Percentiles rank a stretch among this genome's conserved stretches.
These are phyloP conservation scores for Suhomyces atakaporum DNA, from an alignment of 1,139 yeast genomes.

Conservation along the genomic window DNA sequence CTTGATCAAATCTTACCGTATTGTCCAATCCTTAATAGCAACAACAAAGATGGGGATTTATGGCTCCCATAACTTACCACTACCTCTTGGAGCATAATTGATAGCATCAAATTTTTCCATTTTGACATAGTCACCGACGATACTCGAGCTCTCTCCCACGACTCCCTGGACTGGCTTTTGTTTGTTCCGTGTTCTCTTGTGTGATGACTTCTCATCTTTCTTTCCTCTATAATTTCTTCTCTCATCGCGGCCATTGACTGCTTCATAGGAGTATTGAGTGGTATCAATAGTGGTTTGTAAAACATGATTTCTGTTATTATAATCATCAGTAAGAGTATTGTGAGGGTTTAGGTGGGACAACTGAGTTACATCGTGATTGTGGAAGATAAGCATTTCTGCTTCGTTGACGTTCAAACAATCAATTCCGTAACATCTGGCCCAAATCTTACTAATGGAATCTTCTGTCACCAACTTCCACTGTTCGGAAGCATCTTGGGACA, in stretches of 20 bases:
- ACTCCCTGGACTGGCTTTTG: slow-evolving; percentile 16
- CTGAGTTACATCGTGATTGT: slow-evolving; percentile 38
- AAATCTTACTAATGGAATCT: slow-evolving; percentile 51
- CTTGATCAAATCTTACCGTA: no score
- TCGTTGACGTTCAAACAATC: slow-evolving; percentile 53
- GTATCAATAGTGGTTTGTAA: slow-evolving; percentile 44
- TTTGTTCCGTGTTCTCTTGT: neutral
- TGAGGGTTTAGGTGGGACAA: slow-evolving; percentile 35
- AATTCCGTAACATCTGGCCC: slow-evolving; percentile 59
- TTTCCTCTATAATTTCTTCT: no score
- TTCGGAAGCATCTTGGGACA: slow-evolving; percentile 18
- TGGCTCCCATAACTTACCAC: slow-evolving; percentile 56
- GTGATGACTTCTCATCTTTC: no score
- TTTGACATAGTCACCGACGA: slow-evolving; percentile 30
- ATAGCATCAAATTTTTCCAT: slow-evolving; percentile 47
- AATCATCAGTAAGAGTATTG: slow-evolving; percentile 27
- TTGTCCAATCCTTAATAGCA: neutral
- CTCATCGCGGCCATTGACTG: slow-evolving; percentile 6
- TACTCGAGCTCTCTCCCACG: slow-evolving; percentile 19
- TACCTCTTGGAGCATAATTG: slow-evolving; percentile 57
- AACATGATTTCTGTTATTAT: slow-evolving; percentile 24
- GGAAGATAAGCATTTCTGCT: slow-evolving; percentile 49
- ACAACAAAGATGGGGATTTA: slow-evolving; percentile 12
- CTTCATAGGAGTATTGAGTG: slow-evolving; percentile 31
- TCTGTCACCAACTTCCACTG: slow-evolving; percentile 59